A percentile compares a stretch with the other conserved stretches of the same genome.
Evolutionary conservation across 768 basidiomycete genomes (phyloP).

Genomic region (Mycena maculata): DNA sequence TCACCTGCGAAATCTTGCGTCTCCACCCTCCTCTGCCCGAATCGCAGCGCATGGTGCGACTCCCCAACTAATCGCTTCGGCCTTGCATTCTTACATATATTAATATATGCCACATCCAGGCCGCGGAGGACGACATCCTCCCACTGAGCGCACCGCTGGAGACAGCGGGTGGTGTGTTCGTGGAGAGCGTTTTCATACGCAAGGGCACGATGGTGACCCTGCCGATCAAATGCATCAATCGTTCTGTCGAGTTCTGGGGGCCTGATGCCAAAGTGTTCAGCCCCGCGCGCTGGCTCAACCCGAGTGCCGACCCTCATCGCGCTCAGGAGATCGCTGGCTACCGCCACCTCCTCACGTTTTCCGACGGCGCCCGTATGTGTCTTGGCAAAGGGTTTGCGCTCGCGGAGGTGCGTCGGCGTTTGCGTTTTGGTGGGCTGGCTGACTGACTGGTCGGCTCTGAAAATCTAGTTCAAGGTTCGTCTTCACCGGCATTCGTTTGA

Average conservation of each 20-base stretch:
- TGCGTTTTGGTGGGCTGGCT: no score
- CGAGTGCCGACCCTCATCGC: not conserved
- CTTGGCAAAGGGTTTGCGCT: constrained; percentile 40
- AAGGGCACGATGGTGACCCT: constrained; percentile 52
- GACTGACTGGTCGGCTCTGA: no score
- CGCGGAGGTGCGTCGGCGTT: not conserved
- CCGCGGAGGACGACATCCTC: constrained; percentile 51
- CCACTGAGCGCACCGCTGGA: constrained; percentile 48
- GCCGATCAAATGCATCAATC: constrained; percentile 54
- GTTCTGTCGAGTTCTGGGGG: constrained; percentile 56
- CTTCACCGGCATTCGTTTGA: not conserved
- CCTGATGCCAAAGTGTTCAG: constrained; percentile 54
- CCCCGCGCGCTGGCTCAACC: constrained; percentile 51
- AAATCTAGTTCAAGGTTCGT: not conserved
- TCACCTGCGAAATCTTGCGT: constrained; percentile 52
- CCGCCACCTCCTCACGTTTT: constrained; percentile 49
- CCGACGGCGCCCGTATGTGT: constrained; percentile 51
- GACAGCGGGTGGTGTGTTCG: constrained; percentile 38
- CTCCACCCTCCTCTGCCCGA: constrained; percentile 49
- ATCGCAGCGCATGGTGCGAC: constrained; percentile 43
- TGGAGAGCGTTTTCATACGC: constrained; percentile 47
- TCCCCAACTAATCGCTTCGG: not conserved
- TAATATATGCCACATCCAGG: no score
- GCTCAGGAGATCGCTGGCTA: constrained; percentile 47
- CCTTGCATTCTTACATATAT: no score